Evolutionary conservation across 2,329 filamentous ascomycete species (phyloP), one percentile per base, ranked within the genome.

Genomic region (Phoma sp.): DNA sequence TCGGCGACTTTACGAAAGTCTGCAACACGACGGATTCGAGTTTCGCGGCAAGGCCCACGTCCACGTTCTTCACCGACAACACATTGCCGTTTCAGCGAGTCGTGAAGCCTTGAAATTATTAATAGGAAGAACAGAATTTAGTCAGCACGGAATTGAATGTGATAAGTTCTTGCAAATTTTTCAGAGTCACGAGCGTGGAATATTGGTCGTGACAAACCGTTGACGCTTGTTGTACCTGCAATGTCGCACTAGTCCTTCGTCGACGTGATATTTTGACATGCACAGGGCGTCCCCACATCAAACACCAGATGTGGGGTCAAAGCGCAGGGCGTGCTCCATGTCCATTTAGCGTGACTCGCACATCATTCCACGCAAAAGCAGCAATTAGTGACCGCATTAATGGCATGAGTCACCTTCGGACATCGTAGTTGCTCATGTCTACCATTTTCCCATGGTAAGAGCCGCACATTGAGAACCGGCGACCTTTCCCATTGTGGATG

Each of bases 1-100:
- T 81, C 22, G 82, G 85, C 17, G 77, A 80, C 63, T 86, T 82
- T 71, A 74, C 76, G 2, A 68, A 75, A 33, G 75, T 80, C 44
- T 83, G 81, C 40, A 72, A 72, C 38, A 60, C 65, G 7, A 74
- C 68, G 2, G 58, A 62, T 44, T 35, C 60, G 2, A 47, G 46
- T 1, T 61, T 65, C 27, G 39, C 49, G 8, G 53, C 56, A 6
- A 51, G 60, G 41, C 67, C 63, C 2, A 60, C 56, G 22, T 63
- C 65, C 19, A 68, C 60, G 2, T 72, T 72, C 54, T 70, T 69
- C 57, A 68, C 61, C 25, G 63, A 72, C 27, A 58, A 61, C 17
- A 63, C 58, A 4, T 44, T 71, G 41, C 57, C 70, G 9, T 73
- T 59, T 36, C 60, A 60, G 37, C 44, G 51, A 1, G 27, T 67